Conservation (phyloP, 768 basidiomycete genomes). For the Phanerodontia chrysosporium region DNA sequence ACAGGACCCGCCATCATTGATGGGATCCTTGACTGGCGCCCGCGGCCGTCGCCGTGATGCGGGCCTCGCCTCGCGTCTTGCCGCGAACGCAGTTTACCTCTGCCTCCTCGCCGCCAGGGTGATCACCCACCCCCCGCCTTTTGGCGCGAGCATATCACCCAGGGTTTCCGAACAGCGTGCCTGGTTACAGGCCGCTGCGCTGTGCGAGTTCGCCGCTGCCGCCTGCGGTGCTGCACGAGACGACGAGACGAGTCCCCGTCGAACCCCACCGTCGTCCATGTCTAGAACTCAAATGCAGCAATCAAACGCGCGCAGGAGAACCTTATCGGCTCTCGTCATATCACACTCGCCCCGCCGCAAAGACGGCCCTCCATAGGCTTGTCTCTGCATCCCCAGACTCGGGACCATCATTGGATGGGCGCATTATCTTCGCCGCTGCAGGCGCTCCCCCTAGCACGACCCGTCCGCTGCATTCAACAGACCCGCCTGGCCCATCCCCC, state of each 20-base stretch:
- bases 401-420: background rate
- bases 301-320: background rate
- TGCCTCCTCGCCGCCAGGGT: background rate
- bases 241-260: background rate
- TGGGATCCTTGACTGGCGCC: background rate
- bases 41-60: background rate
- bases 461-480: background rate
- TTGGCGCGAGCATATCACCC: background rate
- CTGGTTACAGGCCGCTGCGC: background rate
- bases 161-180: background rate
- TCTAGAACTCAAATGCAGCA: background rate
- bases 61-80: background rate
- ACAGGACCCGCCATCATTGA: background rate
- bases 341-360: background rate
- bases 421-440: background rate
- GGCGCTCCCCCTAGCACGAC: background rate
- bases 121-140: background rate
- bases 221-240: no score
- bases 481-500: background rate
- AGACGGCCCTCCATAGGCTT: background rate
- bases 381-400: background rate
- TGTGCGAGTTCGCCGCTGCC: no score
- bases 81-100: background rate
- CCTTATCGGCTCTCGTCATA: background rate
- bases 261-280: background rate